These are phyloP conservation scores for Eucalyptus polybractea DNA, from an alignment of 345 rosid genomes.

Conservation along the genomic window DNA sequence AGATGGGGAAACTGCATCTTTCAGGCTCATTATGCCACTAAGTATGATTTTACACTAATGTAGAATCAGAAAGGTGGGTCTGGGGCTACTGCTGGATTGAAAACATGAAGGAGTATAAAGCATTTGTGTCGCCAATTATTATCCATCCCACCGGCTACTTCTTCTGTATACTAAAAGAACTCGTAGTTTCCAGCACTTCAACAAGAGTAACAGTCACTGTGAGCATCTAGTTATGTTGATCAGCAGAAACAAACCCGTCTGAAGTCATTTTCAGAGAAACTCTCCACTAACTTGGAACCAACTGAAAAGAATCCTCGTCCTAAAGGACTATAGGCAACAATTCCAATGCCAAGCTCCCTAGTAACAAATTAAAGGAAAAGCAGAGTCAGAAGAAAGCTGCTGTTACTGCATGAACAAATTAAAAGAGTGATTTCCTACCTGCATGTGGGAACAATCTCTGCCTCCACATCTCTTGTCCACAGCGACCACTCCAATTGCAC, in stretches of 20 bases:
- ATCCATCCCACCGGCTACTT: background rate
- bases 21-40: background rate
- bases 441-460: slow-evolving; percentile 25
- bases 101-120: background rate
- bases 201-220: background rate
- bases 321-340: slow-evolving; percentile 60
- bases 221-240: background rate
- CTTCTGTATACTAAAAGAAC: background rate
- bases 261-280: slow-evolving; percentile 18
- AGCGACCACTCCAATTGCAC: background rate
- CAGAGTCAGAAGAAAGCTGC: background rate
- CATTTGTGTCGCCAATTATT: background rate
- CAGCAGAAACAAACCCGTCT: slow-evolving; percentile 20
- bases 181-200: background rate
- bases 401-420: background rate
- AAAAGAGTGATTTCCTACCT: background rate
- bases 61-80: background rate
- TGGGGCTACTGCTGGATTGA: background rate
- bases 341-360: slow-evolving; percentile 73
- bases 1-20: background rate
- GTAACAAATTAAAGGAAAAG: background rate
- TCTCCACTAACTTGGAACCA: slow-evolving; percentile 47
- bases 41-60: background rate
- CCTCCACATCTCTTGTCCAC: background rate
- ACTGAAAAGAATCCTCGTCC: slow-evolving; percentile 59